phyloP scores from a whole-genome alignment of 2,329 filamentous ascomycete genomes.

The Aspergillus candidus region DNA sequence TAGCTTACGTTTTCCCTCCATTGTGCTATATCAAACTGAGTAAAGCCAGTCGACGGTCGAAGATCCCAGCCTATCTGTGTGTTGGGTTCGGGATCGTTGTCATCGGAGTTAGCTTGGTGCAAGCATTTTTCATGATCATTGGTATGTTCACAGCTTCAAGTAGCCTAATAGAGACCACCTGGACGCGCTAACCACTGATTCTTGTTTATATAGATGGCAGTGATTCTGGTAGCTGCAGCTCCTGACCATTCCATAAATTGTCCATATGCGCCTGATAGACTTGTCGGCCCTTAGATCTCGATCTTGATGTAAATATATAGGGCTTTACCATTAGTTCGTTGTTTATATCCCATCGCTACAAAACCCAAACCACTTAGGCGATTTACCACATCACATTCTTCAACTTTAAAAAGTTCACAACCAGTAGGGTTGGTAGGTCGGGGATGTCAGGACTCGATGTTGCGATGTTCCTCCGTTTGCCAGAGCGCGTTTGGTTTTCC shows the following conservation, averaged over 20 bases:
- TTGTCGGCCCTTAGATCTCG: neutral
- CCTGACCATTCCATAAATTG: slow-evolving; percentile 9
- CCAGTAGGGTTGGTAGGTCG: too few relatives aligned
- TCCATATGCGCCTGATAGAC: slow-evolving; percentile 8
- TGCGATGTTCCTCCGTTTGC: too few relatives aligned
- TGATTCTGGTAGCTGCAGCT: slow-evolving; percentile 25
- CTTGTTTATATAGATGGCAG: slow-evolving; percentile 26
- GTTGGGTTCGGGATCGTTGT: slow-evolving; percentile 74
- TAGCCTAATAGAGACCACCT: neutral
- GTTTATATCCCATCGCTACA: too few relatives aligned
- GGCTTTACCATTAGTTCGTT: too few relatives aligned
- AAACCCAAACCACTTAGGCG: too few relatives aligned
- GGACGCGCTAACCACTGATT: slow-evolving; percentile 8
- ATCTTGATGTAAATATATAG: too few relatives aligned
- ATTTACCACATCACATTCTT: too few relatives aligned
- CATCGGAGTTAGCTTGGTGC: slow-evolving; percentile 72
- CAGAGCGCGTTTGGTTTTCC: too few relatives aligned
- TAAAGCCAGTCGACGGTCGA: slow-evolving; percentile 66
- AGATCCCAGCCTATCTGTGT: slow-evolving; percentile 62
- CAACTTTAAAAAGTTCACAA: too few relatives aligned
- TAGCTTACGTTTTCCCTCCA: slow-evolving; percentile 93
- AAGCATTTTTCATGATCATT: slow-evolving; percentile 57
- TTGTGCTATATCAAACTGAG: slow-evolving; percentile 93
- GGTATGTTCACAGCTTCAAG: slow-evolving; percentile 26
- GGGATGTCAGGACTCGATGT: too few relatives aligned